These are phyloP conservation scores for Suillus bovinus DNA, from an alignment of 768 basidiomycete genomes.

Conservation along the genomic window DNA sequence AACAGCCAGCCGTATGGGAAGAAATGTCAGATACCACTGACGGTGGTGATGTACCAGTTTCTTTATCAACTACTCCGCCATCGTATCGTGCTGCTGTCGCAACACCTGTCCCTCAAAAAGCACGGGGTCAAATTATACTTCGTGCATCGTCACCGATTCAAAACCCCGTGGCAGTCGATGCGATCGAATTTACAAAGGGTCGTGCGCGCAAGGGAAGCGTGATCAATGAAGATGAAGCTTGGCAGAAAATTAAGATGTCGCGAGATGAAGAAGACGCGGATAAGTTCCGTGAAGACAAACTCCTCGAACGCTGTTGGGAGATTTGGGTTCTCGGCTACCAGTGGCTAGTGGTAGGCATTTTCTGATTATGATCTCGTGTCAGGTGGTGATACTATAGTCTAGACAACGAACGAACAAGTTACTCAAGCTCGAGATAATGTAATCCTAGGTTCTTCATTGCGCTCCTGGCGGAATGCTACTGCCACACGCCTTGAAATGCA, in stretches of 20 bases:
- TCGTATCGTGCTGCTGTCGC: slow-evolving; percentile 47
- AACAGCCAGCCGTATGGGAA: slow-evolving; percentile 33
- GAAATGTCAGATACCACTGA: slow-evolving; percentile 39
- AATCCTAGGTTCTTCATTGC: slow-evolving; percentile 56
- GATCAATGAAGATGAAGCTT: slow-evolving; percentile 73
- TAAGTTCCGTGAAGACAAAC: slow-evolving; percentile 58
- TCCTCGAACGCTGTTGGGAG: slow-evolving; percentile 72
- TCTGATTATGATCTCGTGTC: slow-evolving; percentile 15
- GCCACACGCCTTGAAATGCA: slow-evolving; percentile 39
- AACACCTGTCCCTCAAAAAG: slow-evolving; percentile 15
- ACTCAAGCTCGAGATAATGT: slow-evolving; percentile 67
- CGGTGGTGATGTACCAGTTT: slow-evolving; percentile 23
- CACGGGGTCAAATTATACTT: slow-evolving; percentile 16
- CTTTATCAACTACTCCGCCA: slow-evolving; percentile 46
- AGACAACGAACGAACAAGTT: slow-evolving; percentile 77
- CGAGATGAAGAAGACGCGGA: slow-evolving; percentile 74
- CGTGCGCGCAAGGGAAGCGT: slow-evolving; percentile 48
- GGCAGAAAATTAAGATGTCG: slow-evolving; percentile 73
- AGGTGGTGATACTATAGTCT: slow-evolving; percentile 15
- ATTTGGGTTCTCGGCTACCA: slow-evolving; percentile 70
- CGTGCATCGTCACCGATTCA: slow-evolving; percentile 33
- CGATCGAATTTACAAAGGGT: slow-evolving; percentile 13
- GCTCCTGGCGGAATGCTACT: slow-evolving; percentile 57
- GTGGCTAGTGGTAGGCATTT: slow-evolving; percentile 69
- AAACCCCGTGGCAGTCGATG: slow-evolving; percentile 22